phyloP scores from a whole-genome alignment of 2,329 filamentous ascomycete species.

The Aspergillus fijiensis region DNA sequence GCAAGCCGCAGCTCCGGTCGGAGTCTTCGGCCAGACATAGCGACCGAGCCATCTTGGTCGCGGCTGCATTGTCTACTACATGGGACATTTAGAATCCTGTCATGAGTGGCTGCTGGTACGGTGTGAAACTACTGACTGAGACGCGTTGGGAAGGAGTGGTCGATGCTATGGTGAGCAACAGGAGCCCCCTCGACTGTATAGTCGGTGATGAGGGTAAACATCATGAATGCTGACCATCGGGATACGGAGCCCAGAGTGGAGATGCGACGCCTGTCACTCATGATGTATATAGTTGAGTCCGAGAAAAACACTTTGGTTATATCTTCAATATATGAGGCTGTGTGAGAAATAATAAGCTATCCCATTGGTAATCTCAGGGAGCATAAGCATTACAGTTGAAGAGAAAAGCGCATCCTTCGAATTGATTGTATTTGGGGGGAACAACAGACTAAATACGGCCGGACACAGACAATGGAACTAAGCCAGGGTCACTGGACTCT shows the following conservation, averaged over 20 bases:
- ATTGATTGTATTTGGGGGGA: not conserved
- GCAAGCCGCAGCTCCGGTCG: not conserved
- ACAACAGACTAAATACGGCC: not conserved
- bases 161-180: not conserved
- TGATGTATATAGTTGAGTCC: not conserved
- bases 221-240: constrained; percentile 1
- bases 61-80: not conserved
- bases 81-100: not conserved
- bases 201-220: not conserved
- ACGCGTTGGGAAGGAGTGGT: not conserved
- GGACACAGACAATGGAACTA: not conserved
- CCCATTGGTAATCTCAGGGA: not conserved
- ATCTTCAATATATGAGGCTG: not conserved
- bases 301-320: not conserved
- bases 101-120: not conserved
- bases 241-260: not conserved
- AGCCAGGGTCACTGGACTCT: not conserved
- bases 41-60: not conserved
- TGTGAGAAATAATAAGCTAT: not conserved
- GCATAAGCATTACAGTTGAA: not conserved
- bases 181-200: not conserved
- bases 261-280: not conserved
- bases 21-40: not conserved
- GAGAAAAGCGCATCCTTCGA: not conserved
- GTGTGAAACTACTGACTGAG: not conserved